Evolutionary conservation across 768 basidiomycete species (phyloP).

Genomic region (Galerina sulciceps): DNA sequence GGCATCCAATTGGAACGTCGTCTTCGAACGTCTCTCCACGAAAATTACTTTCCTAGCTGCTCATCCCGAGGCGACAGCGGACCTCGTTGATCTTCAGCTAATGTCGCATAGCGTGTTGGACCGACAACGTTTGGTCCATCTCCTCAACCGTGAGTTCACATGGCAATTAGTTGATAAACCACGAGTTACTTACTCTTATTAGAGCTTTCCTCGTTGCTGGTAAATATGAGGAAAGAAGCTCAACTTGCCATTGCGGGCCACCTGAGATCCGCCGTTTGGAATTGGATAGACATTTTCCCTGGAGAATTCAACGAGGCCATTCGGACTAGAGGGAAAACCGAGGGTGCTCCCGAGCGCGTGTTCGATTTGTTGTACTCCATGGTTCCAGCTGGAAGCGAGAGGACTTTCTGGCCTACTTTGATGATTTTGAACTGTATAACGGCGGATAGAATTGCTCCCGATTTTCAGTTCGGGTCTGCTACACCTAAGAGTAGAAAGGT

Average conservation of each 20-base stretch:
- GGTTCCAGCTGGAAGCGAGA: constrained; percentile 49
- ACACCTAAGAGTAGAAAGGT: constrained; percentile 46
- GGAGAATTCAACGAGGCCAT: constrained; percentile 79
- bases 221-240: constrained; percentile 79
- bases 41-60: constrained; percentile 71
- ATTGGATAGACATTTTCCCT: constrained; percentile 84
- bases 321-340: constrained; percentile 62
- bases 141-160: constrained; percentile 63
- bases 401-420: constrained; percentile 79
- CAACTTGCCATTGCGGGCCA: constrained; percentile 74
- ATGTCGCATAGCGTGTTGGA: constrained; percentile 82
- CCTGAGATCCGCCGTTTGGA: constrained; percentile 84
- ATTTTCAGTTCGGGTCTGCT: constrained; percentile 46
- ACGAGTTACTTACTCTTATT: constrained; percentile 1
- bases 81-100: constrained; percentile 76
- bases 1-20: constrained; percentile 84
- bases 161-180: not conserved
- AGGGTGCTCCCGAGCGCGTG: constrained; percentile 84
- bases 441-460: constrained; percentile 69
- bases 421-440: constrained; percentile 75
- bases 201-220: constrained; percentile 83
- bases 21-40: constrained; percentile 68
- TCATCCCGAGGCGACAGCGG: constrained; percentile 46
- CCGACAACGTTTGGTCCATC: constrained; percentile 63
- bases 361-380: constrained; percentile 77